A percentile compares a stretch with the other conserved stretches of the same genome.
Conservation (phyloP, 1,284 basidiomycete genomes). For the Trichosporon ovoides region DNA sequence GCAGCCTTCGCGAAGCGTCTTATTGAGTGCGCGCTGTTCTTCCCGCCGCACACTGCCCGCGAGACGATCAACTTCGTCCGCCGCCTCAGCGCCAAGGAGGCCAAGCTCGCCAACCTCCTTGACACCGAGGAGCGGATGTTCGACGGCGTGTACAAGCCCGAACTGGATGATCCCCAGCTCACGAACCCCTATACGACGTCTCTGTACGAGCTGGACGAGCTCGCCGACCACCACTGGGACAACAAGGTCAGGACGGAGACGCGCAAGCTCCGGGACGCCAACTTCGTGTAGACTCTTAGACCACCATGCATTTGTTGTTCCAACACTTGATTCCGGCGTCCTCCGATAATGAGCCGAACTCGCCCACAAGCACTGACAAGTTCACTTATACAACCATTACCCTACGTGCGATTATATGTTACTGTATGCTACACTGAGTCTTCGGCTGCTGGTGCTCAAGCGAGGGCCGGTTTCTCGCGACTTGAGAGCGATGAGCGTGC, state of each 20-base stretch:
- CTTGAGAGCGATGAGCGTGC: neutral
- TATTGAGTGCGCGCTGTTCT: slow-evolving; percentile 68
- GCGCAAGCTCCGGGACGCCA: slow-evolving; percentile 39
- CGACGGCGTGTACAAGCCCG: slow-evolving; percentile 74
- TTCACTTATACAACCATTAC: neutral
- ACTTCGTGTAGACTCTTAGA: slow-evolving; percentile 18
- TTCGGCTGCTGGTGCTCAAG: neutral
- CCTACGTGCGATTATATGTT: too few relatives aligned
- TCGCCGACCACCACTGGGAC: slow-evolving; percentile 46
- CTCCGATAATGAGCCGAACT: neutral
- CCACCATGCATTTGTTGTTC: slow-evolving; percentile 1
- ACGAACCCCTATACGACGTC: slow-evolving; percentile 48
- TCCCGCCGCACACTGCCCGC: slow-evolving; percentile 63
- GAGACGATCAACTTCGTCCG: slow-evolving; percentile 68
- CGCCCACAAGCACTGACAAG: too few relatives aligned
- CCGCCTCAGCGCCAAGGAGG: slow-evolving; percentile 66
- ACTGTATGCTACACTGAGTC: neutral
- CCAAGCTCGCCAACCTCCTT: slow-evolving; percentile 74
- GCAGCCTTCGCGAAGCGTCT: slow-evolving; percentile 91
- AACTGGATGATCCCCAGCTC: slow-evolving; percentile 80
- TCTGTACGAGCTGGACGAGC: slow-evolving; percentile 46
- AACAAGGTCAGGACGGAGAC: slow-evolving; percentile 43
- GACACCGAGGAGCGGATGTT: slow-evolving; percentile 76
- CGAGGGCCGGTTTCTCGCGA: neutral
- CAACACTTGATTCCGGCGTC: neutral